Percentiles rank a stretch among this genome's conserved stretches.
phyloP scores from a whole-genome alignment of 2,329 filamentous ascomycete genomes.

The Pseudogymnoascus sp. region DNA sequence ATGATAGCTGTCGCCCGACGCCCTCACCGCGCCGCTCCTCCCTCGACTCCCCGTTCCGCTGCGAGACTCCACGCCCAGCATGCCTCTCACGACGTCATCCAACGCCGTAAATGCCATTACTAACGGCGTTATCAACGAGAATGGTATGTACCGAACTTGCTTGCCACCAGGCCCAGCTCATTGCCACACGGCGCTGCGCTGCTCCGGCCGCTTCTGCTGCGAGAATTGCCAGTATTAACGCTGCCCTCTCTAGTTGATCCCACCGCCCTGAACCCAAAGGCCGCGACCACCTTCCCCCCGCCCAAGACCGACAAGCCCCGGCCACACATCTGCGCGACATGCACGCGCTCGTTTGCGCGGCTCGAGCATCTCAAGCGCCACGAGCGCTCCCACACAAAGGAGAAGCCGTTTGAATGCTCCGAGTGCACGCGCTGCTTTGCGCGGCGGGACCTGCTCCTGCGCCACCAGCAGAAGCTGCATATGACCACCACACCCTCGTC shows the following conservation, averaged over 20 bases:
- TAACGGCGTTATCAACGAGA: conserved; percentile 24
- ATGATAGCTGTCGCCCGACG: not conserved
- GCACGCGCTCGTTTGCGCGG: conserved; percentile 83
- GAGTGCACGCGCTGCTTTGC: conserved; percentile 94
- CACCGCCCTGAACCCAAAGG: conserved; percentile 17
- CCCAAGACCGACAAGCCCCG: conserved; percentile 96
- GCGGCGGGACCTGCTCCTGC: conserved; percentile 77
- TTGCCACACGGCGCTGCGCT: conserved; percentile 13
- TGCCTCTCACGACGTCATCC: conserved; percentile 27
- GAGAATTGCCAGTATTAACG: conserved; percentile 1
- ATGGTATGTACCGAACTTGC: conserved; percentile 20
- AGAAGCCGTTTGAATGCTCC: conserved; percentile 96
- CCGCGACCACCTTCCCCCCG: conserved; percentile 47
- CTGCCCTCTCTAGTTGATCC: conserved; percentile 4
- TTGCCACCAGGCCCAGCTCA: not conserved
- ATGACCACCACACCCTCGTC: conserved; percentile 83
- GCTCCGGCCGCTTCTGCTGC: conserved; percentile 12
- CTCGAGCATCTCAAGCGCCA: conserved; percentile 95
- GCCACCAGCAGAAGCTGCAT: conserved; percentile 97
- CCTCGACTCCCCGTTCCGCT: not conserved
- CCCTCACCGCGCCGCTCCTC: conserved; percentile 1
- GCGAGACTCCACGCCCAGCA: conserved; percentile 12
- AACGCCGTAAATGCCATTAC: conserved; percentile 20
- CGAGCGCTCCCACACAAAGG: conserved; percentile 91
- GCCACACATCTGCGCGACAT: conserved; percentile 88